Evolutionary conservation across 257 asterid genomes (phyloP), one percentile per base, ranked within the genome.

Genomic region (Fraxinus quadrangulata): DNA sequence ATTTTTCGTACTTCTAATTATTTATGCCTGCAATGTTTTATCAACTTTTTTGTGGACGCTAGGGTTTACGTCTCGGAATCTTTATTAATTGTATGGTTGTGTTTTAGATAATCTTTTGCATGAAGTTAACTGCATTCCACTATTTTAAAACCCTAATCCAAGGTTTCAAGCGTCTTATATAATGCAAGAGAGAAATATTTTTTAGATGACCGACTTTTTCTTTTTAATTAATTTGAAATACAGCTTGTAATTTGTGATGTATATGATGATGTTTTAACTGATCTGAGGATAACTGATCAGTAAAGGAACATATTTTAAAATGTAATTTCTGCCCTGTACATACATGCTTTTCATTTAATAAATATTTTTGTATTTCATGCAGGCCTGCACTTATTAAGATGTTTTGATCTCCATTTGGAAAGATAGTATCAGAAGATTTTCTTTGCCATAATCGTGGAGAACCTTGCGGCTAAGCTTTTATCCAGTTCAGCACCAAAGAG

Each of bases 381-480:
- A 94, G 98, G 94, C 91, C 96, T 33, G 85, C 94, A 73, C 83
- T 94, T 77, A 92, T 92, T 36, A 92, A 92, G 89, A 91, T 94
- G 96, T 94, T 94, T 77, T 33, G 36, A 33, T 87, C 97, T 70
- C 92, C 92, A 26, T 90, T 78, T 80, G 97, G 98, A 70, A 86
- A 92, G 75, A 88, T 88, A 34, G 72, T 90, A 3, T 91, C 97
- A 0, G 98, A 94, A 81, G 98, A 94, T 84, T 94, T 89, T 83
- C 81, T 94, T 74, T 94, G 98, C 97, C 98, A 94, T 81, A 91
- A 96, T 65, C 94, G 96, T 30, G 97, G 94, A 31, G 92, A 85
- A 85, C 94, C 94, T 45, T 91, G 94, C 17, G 94, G 95, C 24
- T 90, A 31, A 1, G 31, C 31, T 30, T 30, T 30, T 30, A 30